A percentile compares a stretch with the other conserved stretches of the same genome.
These are phyloP conservation scores for Mallotus repandus DNA, from an alignment of 441 rosid genomes.

Conservation along the genomic window DNA sequence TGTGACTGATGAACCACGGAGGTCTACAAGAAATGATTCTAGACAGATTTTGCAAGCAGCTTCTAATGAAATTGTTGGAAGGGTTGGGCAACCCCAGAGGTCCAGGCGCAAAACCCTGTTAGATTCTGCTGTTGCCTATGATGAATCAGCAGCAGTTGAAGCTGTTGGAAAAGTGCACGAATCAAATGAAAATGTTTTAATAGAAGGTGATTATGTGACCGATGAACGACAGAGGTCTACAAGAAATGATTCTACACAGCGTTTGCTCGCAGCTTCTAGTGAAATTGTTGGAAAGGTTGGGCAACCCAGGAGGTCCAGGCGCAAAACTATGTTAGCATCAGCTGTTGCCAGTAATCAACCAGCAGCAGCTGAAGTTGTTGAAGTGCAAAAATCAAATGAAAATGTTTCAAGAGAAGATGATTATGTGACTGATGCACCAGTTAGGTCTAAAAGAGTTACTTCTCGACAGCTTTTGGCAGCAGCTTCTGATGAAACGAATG, in stretches of 20 bases:
- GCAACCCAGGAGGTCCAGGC: constrained; percentile 25
- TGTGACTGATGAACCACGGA: not conserved
- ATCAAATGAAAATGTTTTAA: constrained; percentile 5
- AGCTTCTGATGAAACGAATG: constrained; percentile 8
- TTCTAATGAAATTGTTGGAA: too few relatives aligned
- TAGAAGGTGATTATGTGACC: not conserved
- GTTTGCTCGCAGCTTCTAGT: not conserved
- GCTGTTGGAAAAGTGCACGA: not conserved
- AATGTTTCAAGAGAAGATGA: constrained; percentile 7
- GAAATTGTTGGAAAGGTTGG: constrained; percentile 15
- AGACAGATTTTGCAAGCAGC: not conserved
- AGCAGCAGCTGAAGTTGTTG: constrained; percentile 7
- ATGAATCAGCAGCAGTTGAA: too few relatives aligned
- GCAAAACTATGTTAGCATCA: constrained; percentile 19
- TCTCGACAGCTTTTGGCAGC: constrained; percentile 13
- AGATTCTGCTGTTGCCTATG: too few relatives aligned
- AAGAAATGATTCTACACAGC: constrained; percentile 21
- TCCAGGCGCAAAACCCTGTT: too few relatives aligned
- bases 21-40: constrained; percentile 26
- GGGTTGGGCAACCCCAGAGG: too few relatives aligned
- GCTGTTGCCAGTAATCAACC: not conserved
- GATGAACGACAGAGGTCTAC: constrained; percentile 18
- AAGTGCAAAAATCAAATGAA: constrained; percentile 4
- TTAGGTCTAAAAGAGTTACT: constrained; percentile 25
- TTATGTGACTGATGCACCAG: not conserved